Conservation (phyloP, 2,329 filamentous ascomycete genomes). For the Camptophora hylomeconis region DNA sequence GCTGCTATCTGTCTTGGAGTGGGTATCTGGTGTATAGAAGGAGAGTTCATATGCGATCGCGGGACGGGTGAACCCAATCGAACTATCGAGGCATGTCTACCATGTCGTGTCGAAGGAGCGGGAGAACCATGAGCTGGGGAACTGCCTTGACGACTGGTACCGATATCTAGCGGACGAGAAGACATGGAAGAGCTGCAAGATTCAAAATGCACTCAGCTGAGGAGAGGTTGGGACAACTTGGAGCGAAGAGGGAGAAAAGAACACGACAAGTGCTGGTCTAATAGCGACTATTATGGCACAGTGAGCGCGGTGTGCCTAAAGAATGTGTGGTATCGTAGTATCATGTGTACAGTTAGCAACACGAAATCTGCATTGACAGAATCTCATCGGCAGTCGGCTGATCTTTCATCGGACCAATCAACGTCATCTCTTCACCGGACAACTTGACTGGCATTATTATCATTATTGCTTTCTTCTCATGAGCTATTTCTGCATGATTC, state of each 20-base stretch:
- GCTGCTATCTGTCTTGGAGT: constrained; percentile 33
- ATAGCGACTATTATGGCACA: too few relatives aligned
- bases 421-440: too few relatives aligned
- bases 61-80: constrained; percentile 44
- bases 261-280: too few relatives aligned
- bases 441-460: too few relatives aligned
- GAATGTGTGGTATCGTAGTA: too few relatives aligned
- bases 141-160: constrained; percentile 7
- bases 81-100: constrained; percentile 40
- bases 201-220: constrained; percentile 1
- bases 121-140: constrained; percentile 22
- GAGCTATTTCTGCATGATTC: too few relatives aligned
- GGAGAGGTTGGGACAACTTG: background rate
- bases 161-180: constrained; percentile 13
- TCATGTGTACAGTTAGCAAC: too few relatives aligned
- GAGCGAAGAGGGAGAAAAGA: background rate
- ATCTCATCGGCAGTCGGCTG: too few relatives aligned
- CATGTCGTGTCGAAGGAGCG: constrained; percentile 26
- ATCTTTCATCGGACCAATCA: too few relatives aligned
- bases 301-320: too few relatives aligned
- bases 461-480: too few relatives aligned
- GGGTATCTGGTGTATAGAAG: constrained; percentile 38
- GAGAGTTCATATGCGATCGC: constrained; percentile 31
- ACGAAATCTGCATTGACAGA: too few relatives aligned
- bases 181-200: constrained; percentile 8